Evolutionary conservation across 805 yeast species (phyloP), one percentile per base, ranked within the genome.

Genomic region (Metschnikowia rubicola): DNA sequence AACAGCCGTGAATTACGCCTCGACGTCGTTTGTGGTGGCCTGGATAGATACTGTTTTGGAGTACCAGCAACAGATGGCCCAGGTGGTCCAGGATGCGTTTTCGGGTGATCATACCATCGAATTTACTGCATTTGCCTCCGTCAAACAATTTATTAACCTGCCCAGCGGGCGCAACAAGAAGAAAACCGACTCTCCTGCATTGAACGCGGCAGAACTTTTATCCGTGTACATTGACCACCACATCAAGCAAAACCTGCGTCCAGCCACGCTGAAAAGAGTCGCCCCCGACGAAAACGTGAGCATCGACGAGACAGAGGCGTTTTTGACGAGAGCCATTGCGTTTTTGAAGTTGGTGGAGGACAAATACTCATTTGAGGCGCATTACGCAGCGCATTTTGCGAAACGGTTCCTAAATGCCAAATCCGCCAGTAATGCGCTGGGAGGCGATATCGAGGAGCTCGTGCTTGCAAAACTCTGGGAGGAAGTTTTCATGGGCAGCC

Each of bases 331-430:
- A 28, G 79, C 89, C 0, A 74, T 87, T 10, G 65, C 74, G 19
- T 75, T 91, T 30, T 81, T 90, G 58, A 71, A 84, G 47, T 83
- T 80, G 59, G 73, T 90, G 39, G 75, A 80, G 49, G 96, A 91
- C 56, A 91, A 89, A 59, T 97, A 90, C 65, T 70, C 86, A 26
- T 91, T 90, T 67, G 96, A 89, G 60, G 84, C 80, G 36, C 83
- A 86, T 51, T 90, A 88, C 64, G 89, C 89, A 57, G 86, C 83
- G 44, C 96, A 88, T 66, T 72, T 91, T 48, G 96, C 96, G 1
- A 88, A 85, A 63, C 74, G 97, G 51, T 73, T 90, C 44, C 57
- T 73, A 26, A 71, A 66, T 46, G 54, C 72, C 10, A 73, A 73
- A 47, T 63, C 65, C 17, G 44, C 53, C 6, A 48, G 21, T 11